Evolutionary conservation across 192 early-diverging fungal species (phyloP), one percentile per base, ranked within the genome.

Genomic region (Funneliformis mosseae): DNA sequence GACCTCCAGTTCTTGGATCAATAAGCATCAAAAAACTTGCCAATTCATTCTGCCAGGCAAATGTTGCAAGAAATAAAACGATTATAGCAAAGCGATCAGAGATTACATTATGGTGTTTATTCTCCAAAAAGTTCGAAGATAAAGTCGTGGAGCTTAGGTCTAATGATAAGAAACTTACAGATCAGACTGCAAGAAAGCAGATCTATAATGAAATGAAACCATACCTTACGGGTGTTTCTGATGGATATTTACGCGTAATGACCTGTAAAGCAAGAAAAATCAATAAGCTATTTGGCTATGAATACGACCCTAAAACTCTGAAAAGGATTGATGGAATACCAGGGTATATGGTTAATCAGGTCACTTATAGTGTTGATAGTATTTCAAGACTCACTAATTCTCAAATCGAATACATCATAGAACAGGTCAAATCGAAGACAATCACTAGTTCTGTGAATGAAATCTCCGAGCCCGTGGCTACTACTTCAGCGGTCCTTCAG

Each of bases 161-260:
- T 59, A 33, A 33, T 3, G 33, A 33, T 33, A 33, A 33, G 33
- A 33, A 33, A 33, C 33, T 33, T 33, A 33, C 33, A 33, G 33
- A 33, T 33, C 33, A 33, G 33, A 33, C 3, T 33, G 33, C 33
- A 33, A 33, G 33, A 33, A 33, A 33, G 33, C 33, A 33, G 33
- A 33, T 33, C 33, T 33, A 33, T 33, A 33, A 33, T 33, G 28
- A 55, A 21, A 28, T 59, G 48, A 75, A 59, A 28, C 14, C 43
- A 72, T 72, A 75, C 46, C 73, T 75, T 18, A 9, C 73, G 59
- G 73, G 18, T 33, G 28, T 75, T 75, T 59, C 73, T 21, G 46
- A 59, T 60, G 73, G 73, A 43, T 75, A 75, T 75, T 75, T 75
- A 75, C 73, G 48, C 33, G 48, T 59, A 75, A 75, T 75, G 48